A percentile compares a stretch with the other conserved stretches of the same genome.
These are phyloP conservation scores for Dillenia suffruticosa DNA, from an alignment of 164 flowering plant species.

Conservation along the genomic window DNA sequence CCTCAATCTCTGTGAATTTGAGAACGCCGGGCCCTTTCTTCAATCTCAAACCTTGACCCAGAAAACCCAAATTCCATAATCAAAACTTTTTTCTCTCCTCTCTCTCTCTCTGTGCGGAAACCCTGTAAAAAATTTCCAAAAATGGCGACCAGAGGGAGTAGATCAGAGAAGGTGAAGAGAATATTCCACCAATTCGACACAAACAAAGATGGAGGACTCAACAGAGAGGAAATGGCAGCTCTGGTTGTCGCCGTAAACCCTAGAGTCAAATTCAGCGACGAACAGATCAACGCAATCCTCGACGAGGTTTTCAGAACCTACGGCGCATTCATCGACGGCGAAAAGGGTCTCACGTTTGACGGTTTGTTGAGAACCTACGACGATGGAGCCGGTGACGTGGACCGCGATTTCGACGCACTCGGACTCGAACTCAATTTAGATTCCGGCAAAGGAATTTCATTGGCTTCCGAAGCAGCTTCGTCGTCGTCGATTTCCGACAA, in stretches of 20 bases:
- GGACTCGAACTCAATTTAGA: conserved; percentile 46
- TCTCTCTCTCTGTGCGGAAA: background rate
- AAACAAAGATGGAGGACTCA: conserved; percentile 83
- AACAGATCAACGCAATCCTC: conserved; percentile 89
- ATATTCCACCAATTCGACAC: conserved; percentile 84
- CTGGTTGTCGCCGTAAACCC: conserved; percentile 98
- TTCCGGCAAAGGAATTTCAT: conserved; percentile 16
- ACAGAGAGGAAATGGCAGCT: conserved; percentile 89
- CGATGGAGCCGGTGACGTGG: conserved; percentile 99
- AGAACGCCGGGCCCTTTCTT: too few species aligned
- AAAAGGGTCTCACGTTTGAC: conserved; percentile 70
- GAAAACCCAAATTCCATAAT: too few species aligned
- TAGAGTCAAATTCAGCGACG: conserved; percentile 91
- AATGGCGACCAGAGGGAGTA: conserved; percentile 64
- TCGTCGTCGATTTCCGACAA: conserved; percentile 68
- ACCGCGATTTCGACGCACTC: conserved; percentile 91
- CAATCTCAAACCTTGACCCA: too few species aligned
- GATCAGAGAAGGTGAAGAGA: conserved; percentile 92
- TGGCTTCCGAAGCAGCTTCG: conserved; percentile 45
- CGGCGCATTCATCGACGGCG: conserved; percentile 81
- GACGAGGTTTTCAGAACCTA: conserved; percentile 95
- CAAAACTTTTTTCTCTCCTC: background rate
- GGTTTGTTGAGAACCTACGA: conserved; percentile 92
- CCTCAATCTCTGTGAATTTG: too few species aligned
- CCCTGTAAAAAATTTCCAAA: background rate